Percentiles rank a stretch among this genome's conserved stretches.
Evolutionary conservation across 2,329 filamentous ascomycete species (phyloP).

Genomic region (Aureobasidium sp.): DNA sequence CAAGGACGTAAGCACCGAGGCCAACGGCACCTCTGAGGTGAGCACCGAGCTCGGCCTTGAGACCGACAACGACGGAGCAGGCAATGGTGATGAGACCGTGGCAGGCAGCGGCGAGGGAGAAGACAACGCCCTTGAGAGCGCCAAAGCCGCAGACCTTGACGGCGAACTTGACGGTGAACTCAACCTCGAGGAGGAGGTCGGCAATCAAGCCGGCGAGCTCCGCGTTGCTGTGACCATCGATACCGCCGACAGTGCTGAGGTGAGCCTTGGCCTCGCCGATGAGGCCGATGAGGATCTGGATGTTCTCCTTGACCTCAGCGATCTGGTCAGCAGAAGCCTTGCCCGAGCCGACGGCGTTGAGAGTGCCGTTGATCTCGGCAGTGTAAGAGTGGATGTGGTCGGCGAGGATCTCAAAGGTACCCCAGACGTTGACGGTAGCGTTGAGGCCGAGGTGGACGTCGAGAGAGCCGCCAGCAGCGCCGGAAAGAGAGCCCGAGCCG

Average conservation of each 20-base stretch:
- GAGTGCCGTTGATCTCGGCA: conserved; percentile 6
- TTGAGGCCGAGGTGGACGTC: conserved; percentile 6
- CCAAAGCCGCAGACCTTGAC: conserved; percentile 6
- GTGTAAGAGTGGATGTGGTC: conserved; percentile 9
- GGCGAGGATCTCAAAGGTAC: conserved; percentile 10
- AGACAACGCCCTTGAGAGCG: background rate
- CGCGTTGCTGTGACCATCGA: conserved; percentile 3
- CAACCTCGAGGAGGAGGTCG: conserved; percentile 4
- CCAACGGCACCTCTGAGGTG: background rate
- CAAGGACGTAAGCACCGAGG: background rate
- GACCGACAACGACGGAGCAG: conserved; percentile 4
- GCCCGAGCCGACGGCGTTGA: background rate
- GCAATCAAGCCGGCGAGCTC: conserved; percentile 1
- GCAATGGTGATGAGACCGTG: conserved; percentile 9
- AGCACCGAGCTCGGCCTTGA: background rate
- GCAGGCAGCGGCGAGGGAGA: conserved; percentile 1
- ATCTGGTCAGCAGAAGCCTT: background rate
- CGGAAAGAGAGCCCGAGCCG: background rate
- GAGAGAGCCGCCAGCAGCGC: conserved; percentile 2
- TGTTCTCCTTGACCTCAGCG: conserved; percentile 11
- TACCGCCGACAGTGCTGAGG: background rate
- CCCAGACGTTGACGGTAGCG: background rate
- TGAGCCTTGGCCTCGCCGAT: conserved; percentile 11
- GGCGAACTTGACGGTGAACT: conserved; percentile 14
- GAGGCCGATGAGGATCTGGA: background rate